Percentiles rank a stretch among this genome's conserved stretches.
Evolutionary conservation across 2,329 filamentous ascomycete genomes (phyloP).

Genomic region (Tolypocladium album): DNA sequence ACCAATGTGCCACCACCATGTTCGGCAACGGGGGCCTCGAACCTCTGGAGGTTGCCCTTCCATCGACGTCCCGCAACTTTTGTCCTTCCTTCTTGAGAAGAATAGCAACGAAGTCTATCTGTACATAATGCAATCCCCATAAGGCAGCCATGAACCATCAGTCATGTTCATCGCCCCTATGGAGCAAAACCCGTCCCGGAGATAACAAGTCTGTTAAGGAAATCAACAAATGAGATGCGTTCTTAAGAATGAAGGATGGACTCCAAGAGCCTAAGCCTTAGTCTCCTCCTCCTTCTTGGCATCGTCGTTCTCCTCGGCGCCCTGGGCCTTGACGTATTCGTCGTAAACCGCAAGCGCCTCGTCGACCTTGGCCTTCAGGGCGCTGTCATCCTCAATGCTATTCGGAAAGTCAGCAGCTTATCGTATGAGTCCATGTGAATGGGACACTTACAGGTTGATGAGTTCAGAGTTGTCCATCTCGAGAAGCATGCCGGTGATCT

Average conservation of each 20-base stretch:
- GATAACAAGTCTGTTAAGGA: slow-evolving; percentile 9
- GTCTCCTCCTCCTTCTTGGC: slow-evolving; percentile 37
- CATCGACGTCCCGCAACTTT: slow-evolving; percentile 21
- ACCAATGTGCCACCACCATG: slow-evolving; percentile 1
- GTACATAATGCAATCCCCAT: slow-evolving; percentile 24
- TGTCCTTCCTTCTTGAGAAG: slow-evolving; percentile 22
- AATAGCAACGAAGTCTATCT: slow-evolving; percentile 30
- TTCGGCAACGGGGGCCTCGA: slow-evolving; percentile 1
- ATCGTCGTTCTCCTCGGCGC: slow-evolving; percentile 26
- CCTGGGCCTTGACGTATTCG: slow-evolving; percentile 91
- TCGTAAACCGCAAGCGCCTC: slow-evolving; percentile 97
- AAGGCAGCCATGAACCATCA: slow-evolving; percentile 15
- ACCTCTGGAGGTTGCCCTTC: slow-evolving; percentile 7
- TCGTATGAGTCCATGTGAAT: slow-evolving; percentile 7
- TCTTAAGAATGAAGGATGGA: slow-evolving; percentile 3
- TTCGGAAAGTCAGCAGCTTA: slow-evolving; percentile 6
- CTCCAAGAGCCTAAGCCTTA: slow-evolving; percentile 23
- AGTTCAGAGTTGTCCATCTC: slow-evolving; percentile 98
- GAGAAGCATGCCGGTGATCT: slow-evolving; percentile 99
- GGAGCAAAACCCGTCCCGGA: slow-evolving; percentile 1
- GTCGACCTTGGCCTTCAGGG: slow-evolving; percentile 90
- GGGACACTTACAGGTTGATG: slow-evolving; percentile 75
- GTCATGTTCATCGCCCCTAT: slow-evolving; percentile 11
- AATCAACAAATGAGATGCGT: slow-evolving; percentile 18
- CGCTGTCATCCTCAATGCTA: slow-evolving; percentile 80